Percentiles rank a stretch among this genome's conserved stretches.
Evolutionary conservation across 1,284 basidiomycete species (phyloP).

Genomic region (Amylostereum areolatum): DNA sequence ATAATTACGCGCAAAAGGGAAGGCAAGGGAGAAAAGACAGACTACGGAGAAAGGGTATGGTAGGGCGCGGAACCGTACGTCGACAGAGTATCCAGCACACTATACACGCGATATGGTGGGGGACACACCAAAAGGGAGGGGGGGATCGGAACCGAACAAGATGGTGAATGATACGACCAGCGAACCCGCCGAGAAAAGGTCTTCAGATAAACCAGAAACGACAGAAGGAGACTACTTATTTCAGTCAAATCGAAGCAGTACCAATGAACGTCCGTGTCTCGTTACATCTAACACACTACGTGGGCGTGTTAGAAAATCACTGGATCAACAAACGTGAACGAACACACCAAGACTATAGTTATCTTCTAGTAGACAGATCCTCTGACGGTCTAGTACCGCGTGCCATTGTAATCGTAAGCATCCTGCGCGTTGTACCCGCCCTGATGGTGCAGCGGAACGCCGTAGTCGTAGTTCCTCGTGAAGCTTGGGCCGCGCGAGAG

Average conservation of each 20-base stretch:
- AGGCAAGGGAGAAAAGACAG: background rate
- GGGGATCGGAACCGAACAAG: background rate
- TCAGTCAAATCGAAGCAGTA: background rate
- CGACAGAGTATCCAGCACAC: slow-evolving; percentile 1
- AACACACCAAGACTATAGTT: too few species aligned
- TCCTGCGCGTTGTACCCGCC: slow-evolving; percentile 33
- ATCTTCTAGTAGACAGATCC: background rate
- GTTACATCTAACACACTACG: background rate
- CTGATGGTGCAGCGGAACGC: slow-evolving; percentile 57
- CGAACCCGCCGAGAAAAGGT: slow-evolving; percentile 6
- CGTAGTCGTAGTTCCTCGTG: slow-evolving; percentile 41
- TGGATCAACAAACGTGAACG: background rate
- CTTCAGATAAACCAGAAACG: slow-evolving; percentile 1
- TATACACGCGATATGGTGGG: background rate
- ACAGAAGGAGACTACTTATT: slow-evolving; percentile 2
- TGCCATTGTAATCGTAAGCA: slow-evolving; percentile 26
- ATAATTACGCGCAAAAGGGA: slow-evolving; percentile 2
- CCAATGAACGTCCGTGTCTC: background rate
- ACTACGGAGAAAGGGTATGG: slow-evolving; percentile 9
- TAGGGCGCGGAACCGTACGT: background rate
- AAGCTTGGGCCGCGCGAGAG: slow-evolving; percentile 35
- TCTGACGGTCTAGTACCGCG: background rate
- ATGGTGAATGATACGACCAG: slow-evolving; percentile 6
- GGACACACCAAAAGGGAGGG: slow-evolving; percentile 1
- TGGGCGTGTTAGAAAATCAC: background rate